A percentile compares a stretch with the other conserved stretches of the same genome.
phyloP scores from a whole-genome alignment of 2,329 filamentous ascomycete species.

The Ophiocordyceps camponoti-saundersi region DNA sequence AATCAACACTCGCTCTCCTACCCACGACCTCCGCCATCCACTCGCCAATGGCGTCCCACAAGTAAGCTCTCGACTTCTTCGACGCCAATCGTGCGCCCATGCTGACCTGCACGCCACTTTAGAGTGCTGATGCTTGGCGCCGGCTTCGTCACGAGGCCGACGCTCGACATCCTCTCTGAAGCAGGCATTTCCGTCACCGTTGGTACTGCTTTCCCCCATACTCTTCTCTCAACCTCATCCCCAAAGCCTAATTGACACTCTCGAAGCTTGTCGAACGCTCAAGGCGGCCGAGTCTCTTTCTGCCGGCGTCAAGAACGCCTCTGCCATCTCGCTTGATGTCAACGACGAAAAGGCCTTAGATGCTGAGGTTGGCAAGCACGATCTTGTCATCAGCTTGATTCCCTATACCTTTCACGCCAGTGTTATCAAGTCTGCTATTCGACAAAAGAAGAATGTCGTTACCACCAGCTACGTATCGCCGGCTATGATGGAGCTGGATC shows the following conservation, averaged over 20 bases:
- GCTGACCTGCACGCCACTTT: background rate
- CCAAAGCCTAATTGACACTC: background rate
- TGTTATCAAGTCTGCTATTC: conserved; percentile 88
- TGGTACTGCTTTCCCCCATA: conserved; percentile 22
- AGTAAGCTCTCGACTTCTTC: background rate
- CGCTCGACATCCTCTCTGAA: conserved; percentile 44
- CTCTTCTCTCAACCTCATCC: no score
- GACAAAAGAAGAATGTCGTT: conserved; percentile 88
- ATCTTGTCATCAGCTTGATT: conserved; percentile 68
- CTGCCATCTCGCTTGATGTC: conserved; percentile 72
- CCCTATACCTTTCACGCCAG: conserved; percentile 80
- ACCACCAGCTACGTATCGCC: conserved; percentile 89
- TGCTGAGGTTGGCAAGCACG: conserved; percentile 60
- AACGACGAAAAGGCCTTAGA: conserved; percentile 61
- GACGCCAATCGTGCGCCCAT: background rate
- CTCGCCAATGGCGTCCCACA: background rate
- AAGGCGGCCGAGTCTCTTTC: conserved; percentile 60
- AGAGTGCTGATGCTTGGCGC: conserved; percentile 27
- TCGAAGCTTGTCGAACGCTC: conserved; percentile 62
- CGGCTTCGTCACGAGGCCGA: conserved; percentile 42
- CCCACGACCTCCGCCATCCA: no score
- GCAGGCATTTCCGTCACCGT: conserved; percentile 48
- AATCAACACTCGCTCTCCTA: background rate
- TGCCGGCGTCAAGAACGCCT: conserved; percentile 53
- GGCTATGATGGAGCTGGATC: conserved; percentile 79